These are phyloP conservation scores for Ustilago tritici DNA, from an alignment of 1,284 basidiomycete genomes.

Conservation along the genomic window DNA sequence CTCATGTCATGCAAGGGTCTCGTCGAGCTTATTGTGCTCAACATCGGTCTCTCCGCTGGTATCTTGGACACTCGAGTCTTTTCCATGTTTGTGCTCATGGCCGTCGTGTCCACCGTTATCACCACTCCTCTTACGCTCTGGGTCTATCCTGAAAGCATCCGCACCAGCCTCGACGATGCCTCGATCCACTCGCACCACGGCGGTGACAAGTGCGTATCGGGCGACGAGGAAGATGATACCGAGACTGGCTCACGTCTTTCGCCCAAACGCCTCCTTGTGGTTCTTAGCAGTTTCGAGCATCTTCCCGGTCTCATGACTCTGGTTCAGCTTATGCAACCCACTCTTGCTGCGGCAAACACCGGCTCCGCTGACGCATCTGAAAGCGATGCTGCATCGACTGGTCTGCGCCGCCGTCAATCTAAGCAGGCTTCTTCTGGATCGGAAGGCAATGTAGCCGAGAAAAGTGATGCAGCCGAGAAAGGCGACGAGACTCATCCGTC, in stretches of 20 bases:
- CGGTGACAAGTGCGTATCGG: constrained; percentile 18
- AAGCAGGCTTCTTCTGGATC: constrained; percentile 26
- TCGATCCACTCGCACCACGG: constrained; percentile 38
- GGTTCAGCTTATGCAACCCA: constrained; percentile 72
- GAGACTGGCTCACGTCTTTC: constrained; percentile 29
- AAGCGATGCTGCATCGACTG: constrained; percentile 7
- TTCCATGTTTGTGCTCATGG: constrained; percentile 90
- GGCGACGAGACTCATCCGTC: constrained; percentile 36
- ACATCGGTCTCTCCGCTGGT: constrained; percentile 84
- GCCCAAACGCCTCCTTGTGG: constrained; percentile 77
- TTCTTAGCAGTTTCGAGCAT: constrained; percentile 91
- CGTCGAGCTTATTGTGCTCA: constrained; percentile 83
- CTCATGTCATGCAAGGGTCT: constrained; percentile 95
- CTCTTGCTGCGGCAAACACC: constrained; percentile 38
- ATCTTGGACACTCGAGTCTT: constrained; percentile 79
- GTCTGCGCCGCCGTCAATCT: constrained; percentile 32
- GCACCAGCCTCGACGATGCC: constrained; percentile 44
- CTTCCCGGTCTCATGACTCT: constrained; percentile 75
- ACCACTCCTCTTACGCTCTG: constrained; percentile 85
- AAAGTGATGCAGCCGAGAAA: constrained; percentile 14
- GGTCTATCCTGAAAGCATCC: constrained; percentile 76
- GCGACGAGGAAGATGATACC: constrained; percentile 38
- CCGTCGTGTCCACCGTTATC: constrained; percentile 85
- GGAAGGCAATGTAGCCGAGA: constrained; percentile 28
- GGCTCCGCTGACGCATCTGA: constrained; percentile 2